Percentiles rank a stretch among this genome's conserved stretches.
Evolutionary conservation across 768 basidiomycete species (phyloP).

Genomic region (Leccinum disarticulatum): DNA sequence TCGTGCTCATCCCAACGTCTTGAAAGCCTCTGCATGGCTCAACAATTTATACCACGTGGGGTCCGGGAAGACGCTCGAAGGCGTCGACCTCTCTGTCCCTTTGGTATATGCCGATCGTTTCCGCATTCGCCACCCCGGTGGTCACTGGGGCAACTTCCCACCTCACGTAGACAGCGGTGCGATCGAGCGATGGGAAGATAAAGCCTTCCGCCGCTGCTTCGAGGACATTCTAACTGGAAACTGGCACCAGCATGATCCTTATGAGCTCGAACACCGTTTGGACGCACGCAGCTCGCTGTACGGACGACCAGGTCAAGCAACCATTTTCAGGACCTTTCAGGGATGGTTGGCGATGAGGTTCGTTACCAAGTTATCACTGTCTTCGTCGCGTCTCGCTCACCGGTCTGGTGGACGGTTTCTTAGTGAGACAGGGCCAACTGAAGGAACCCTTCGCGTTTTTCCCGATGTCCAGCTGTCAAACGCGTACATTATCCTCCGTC

Average conservation of each 20-base stretch:
- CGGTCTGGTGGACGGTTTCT: background rate
- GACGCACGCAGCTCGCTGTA: slow-evolving; percentile 65
- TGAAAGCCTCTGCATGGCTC: slow-evolving; percentile 56
- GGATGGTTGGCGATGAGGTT: slow-evolving; percentile 77
- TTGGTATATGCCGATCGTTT: slow-evolving; percentile 74
- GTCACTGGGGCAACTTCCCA: slow-evolving; percentile 51
- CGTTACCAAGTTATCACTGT: slow-evolving; percentile 3
- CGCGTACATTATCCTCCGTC: slow-evolving; percentile 70
- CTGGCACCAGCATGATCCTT: slow-evolving; percentile 68
- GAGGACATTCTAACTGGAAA: slow-evolving; percentile 57
- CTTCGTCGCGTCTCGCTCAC: background rate
- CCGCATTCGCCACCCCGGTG: slow-evolving; percentile 69
- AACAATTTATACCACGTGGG: slow-evolving; percentile 62
- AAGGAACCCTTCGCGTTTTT: slow-evolving; percentile 70
- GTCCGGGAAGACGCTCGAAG: slow-evolving; percentile 38
- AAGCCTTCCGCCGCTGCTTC: slow-evolving; percentile 57
- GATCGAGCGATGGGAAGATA: slow-evolving; percentile 76
- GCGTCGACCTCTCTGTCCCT: slow-evolving; percentile 60
- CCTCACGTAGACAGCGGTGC: slow-evolving; percentile 60
- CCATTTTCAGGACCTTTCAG: slow-evolving; percentile 64
- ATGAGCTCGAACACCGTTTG: slow-evolving; percentile 57
- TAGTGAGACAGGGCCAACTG: slow-evolving; percentile 63
- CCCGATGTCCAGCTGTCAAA: slow-evolving; percentile 67
- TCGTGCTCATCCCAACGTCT: slow-evolving; percentile 63
- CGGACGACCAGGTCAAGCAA: slow-evolving; percentile 52